A percentile compares a stretch with the other conserved stretches of the same genome.
These are phyloP conservation scores for Poronia punctata DNA, from an alignment of 495 filamentous ascomycete species.

Conservation along the genomic window DNA sequence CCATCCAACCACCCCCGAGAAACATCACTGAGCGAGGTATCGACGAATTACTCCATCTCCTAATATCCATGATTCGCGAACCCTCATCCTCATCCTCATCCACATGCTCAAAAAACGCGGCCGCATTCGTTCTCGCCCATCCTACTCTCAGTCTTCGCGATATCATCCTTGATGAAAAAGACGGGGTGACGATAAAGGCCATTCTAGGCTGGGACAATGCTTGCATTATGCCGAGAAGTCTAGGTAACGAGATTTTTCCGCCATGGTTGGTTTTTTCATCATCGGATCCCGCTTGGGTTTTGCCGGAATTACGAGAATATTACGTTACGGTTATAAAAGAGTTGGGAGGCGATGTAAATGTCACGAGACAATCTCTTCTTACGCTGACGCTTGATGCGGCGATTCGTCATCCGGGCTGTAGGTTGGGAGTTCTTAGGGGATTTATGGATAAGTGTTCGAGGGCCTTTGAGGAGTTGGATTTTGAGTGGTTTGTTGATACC, in stretches of 20 bases:
- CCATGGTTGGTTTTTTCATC: conserved; percentile 17
- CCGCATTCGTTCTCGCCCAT: conserved; percentile 20
- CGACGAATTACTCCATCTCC: too few relatives aligned
- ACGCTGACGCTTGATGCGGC: conserved; percentile 15
- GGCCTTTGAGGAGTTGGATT: conserved; percentile 13
- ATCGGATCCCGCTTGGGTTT: conserved; percentile 19
- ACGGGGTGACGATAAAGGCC: conserved; percentile 14
- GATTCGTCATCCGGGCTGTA: conserved; percentile 16
- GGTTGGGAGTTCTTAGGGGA: conserved; percentile 11
- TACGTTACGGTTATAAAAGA: conserved; percentile 9
- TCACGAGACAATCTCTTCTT: conserved; percentile 22
- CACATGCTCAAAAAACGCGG: too few relatives aligned
- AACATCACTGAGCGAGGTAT: too few relatives aligned
- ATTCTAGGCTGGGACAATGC: conserved; percentile 20
- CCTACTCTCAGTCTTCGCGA: conserved; percentile 16
- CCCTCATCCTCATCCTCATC: too few relatives aligned
- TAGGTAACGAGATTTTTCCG: conserved; percentile 17
- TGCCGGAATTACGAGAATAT: conserved; percentile 13
- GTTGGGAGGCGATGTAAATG: conserved; percentile 1
- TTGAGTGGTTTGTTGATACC: conserved; percentile 10
- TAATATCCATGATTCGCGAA: too few relatives aligned
- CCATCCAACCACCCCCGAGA: too few relatives aligned
- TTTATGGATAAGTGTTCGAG: conserved; percentile 20
- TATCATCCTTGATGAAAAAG: conserved; percentile 13
- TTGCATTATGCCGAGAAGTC: conserved; percentile 8